These are phyloP conservation scores for Solanum hybrid DNA, from an alignment of 305 asterid species.

Conservation along the genomic window DNA sequence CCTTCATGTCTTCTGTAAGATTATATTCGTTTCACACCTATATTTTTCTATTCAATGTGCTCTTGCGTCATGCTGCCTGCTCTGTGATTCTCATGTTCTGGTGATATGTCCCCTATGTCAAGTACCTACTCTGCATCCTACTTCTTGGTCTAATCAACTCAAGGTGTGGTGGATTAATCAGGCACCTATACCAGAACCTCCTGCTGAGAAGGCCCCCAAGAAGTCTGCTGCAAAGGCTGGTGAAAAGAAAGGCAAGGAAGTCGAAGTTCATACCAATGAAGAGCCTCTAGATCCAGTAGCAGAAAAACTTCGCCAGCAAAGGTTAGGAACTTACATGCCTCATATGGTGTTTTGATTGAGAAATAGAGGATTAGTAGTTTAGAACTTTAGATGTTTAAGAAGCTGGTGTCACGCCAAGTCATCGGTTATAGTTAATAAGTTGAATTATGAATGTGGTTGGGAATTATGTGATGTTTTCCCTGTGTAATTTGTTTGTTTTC, in stretches of 20 bases:
- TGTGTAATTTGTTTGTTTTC: neutral
- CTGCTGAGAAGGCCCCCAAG: conserved; percentile 46
- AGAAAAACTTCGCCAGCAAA: conserved; percentile 60
- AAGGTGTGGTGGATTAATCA: conserved; percentile 12
- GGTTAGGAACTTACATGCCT: conserved; percentile 23
- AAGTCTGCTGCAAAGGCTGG: conserved; percentile 39
- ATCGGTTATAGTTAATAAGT: neutral
- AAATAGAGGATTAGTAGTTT: neutral
- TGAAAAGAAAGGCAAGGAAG: conserved; percentile 58
- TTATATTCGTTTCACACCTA: neutral
- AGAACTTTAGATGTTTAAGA: neutral
- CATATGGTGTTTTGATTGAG: neutral
- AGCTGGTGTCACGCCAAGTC: neutral
- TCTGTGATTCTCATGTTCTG: neutral
- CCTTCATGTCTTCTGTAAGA: neutral
- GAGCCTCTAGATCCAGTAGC: conserved; percentile 65
- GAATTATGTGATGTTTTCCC: neutral
- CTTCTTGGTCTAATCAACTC: neutral
- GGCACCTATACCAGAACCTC: conserved; percentile 50
- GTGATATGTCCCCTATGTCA: neutral
- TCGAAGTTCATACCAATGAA: conserved; percentile 27
- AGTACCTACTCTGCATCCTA: neutral
- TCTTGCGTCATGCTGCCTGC: neutral
- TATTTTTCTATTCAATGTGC: neutral
- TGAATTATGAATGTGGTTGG: neutral